Evolutionary conservation across 2,329 filamentous ascomycete species (phyloP), one percentile per base, ranked within the genome.

Genomic region (Pseudodiploospora longispora): DNA sequence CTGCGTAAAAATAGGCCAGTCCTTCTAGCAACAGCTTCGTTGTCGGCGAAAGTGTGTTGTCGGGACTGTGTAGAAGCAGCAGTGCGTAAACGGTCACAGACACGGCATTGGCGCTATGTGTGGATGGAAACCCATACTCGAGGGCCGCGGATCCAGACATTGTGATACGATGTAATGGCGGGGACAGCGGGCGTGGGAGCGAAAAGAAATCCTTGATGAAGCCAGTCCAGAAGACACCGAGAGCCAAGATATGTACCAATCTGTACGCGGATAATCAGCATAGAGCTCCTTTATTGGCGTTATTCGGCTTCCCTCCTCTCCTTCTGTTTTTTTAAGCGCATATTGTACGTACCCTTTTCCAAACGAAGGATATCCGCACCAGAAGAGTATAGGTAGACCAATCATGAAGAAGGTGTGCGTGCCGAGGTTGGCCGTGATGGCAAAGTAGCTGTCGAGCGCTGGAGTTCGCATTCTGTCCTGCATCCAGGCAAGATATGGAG

Each of bases 351-450:
- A 94, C 87, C 84, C 90, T 70, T 93, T 85, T 44, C 88, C 93
- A 53, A 95, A 78, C 50, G 77, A 82, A 36, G 85, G 82, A 66
- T 90, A 86, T 43, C 91, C 91, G 58, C 88, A 95, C 93, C 93
- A 98, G 70, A 97, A 97, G 55, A 95, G 77, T 52, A 97, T 87
- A 5, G 93, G 93, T 58, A 98, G 70, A 47, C 88, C 85, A 53
- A 95, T 77, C 90, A 97, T 97, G 73, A 96, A 98, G 71, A 96
- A 97, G 1, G 93, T 98, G 67, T 98, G 93, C 1, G 93, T 98
- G 52, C 93, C 88, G 44, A 97, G 78, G 64, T 97, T 98, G 51
- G 93, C 93, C 1, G 90, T 95, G 52, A 94, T 87, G 41, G 93
- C 91, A 66, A 98, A 98, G 71, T 96, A 98, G 50, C 87, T 87